Base-by-base conservation (phyloP, 345 rosid genomes). In the Adansonia digitata region DNA sequence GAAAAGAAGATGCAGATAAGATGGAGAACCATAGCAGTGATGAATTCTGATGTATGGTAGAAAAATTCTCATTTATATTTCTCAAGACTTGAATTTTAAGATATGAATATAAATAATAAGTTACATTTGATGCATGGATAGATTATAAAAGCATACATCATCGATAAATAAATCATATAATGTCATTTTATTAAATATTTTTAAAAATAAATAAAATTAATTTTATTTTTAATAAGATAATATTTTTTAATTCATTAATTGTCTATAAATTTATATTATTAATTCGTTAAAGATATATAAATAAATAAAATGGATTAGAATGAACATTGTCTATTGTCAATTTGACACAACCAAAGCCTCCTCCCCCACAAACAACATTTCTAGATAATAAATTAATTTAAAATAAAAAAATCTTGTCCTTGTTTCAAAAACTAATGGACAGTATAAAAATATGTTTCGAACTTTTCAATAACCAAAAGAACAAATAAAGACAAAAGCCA, bases 71-170 rank as follows among this genome's bases (percentile, higher is more conserved):
- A 66, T 77, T 43, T 68, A 76, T 84, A 90, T 90, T 87, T 85
- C 82, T 35, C 20, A 53, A 29, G 82, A 72, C 94, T 90, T 93
- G 82, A 71, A 78, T 84, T 77, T 35, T 63, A 91, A 88, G 88
- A 72, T 63, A 69, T 82, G 75, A 79, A 77, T 83, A 84, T 56
- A 76, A 74, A 79, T 60, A 77, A n/a, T n/a, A n/a, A n/a, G n/a
- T n/a, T n/a, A n/a, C n/a, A n/a, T n/a, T n/a, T n/a, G n/a, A n/a
- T n/a, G n/a, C n/a, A n/a, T n/a, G n/a, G n/a, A n/a, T n/a, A n/a
- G n/a, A n/a, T n/a, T n/a, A n/a, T n/a, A n/a, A n/a, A n/a, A n/a
- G n/a, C n/a, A n/a, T n/a, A n/a, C n/a, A n/a, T n/a, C n/a, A n/a
- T n/a, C n/a, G n/a, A n/a, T n/a, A n/a, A n/a, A n/a, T n/a, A n/a